Evolutionary conservation across 495 filamentous ascomycete species (phyloP).

Genomic region (Xylaria grammica): DNA sequence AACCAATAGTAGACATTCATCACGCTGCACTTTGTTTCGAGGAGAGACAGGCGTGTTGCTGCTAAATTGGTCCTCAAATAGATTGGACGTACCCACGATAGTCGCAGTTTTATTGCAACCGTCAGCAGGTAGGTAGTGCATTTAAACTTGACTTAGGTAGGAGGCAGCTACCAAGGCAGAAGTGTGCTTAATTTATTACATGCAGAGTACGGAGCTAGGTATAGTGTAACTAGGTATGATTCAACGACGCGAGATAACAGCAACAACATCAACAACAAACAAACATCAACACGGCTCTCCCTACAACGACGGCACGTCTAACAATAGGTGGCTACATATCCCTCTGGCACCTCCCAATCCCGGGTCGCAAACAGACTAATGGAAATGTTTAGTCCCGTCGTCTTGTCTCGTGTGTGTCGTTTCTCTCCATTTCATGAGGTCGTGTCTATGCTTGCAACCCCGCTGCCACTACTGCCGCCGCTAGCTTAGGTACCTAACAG

Average conservation of each 20-base stretch:
- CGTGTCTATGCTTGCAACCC: neutral
- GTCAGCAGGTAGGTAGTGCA: no score
- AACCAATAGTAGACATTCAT: constrained; percentile 6
- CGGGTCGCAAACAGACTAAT: neutral
- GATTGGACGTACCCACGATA: neutral
- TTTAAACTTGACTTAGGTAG: neutral
- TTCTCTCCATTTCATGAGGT: neutral
- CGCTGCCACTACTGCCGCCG: neutral
- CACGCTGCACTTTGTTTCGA: constrained; percentile 13
- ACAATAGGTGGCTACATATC: neutral
- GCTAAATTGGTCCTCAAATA: neutral
- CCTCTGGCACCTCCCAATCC: neutral
- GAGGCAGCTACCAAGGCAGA: no score
- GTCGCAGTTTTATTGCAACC: no score
- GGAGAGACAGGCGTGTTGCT: neutral
- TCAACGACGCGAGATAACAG: constrained; percentile 1
- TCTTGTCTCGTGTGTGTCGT: constrained; percentile 8
- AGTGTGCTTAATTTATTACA: neutral
- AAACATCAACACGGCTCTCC: neutral
- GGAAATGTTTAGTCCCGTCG: neutral
- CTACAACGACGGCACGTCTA: neutral
- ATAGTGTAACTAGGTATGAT: neutral
- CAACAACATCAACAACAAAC: neutral
- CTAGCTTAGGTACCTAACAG: neutral
- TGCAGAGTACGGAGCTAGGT: neutral